phyloP scores from a whole-genome alignment of 108 stramenopile genomes.

The Cyclostephanos invisitatus region DNA sequence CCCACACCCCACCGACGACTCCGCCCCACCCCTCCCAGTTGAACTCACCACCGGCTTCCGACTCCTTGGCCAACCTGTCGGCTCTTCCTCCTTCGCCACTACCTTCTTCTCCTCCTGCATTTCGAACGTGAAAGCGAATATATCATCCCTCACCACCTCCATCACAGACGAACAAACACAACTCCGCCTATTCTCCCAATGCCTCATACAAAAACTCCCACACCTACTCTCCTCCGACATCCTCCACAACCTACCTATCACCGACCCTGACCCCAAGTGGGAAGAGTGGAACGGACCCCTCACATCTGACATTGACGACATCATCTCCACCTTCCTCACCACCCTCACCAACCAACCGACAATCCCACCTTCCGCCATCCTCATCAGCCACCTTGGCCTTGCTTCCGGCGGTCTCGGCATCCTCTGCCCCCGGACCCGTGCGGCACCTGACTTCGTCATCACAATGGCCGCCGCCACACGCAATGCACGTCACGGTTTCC shows the following conservation, averaged over 20 bases:
- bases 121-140: not conserved
- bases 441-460: not conserved
- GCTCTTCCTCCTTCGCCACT: not conserved
- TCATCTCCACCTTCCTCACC: not conserved
- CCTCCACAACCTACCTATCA: constrained; percentile 13
- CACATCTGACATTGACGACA: not conserved
- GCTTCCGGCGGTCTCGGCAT: not conserved
- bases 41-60: constrained; percentile 16
- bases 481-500: not conserved
- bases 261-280: constrained; percentile 1
- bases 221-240: constrained; percentile 13
- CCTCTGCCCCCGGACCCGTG: not conserved
- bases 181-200: constrained; percentile 21
- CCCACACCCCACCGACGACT: not conserved
- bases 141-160: not conserved
- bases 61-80: constrained; percentile 17
- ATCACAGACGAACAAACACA: constrained; percentile 20
- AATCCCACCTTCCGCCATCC: constrained; percentile 2
- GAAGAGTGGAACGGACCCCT: constrained; percentile 17
- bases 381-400: not conserved
- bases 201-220: constrained; percentile 15
- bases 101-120: not conserved
- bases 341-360: not conserved
- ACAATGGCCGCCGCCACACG: not conserved
- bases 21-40: constrained; percentile 4